Percentiles rank a stretch among this genome's conserved stretches.
Evolutionary conservation across 495 filamentous ascomycete species (phyloP).

Genomic region (Xylaria nigripes): DNA sequence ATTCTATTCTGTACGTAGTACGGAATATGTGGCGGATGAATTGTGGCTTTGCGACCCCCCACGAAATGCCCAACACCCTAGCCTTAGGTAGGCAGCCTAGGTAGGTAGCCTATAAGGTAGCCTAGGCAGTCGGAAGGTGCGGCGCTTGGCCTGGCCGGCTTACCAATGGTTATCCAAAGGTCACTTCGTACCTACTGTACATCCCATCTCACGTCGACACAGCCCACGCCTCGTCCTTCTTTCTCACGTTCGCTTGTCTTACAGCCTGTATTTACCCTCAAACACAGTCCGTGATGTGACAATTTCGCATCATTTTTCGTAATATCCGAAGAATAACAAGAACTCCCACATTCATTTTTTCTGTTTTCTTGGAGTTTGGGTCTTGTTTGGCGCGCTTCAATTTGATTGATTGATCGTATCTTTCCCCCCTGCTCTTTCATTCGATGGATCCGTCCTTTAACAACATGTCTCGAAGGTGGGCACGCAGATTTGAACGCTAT

Average conservation of each 20-base stretch:
- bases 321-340: not conserved
- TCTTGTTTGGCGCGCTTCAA: conserved; percentile 3
- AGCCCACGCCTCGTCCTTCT: not conserved
- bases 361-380: not conserved
- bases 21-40: no score
- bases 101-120: no score
- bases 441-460: conserved; percentile 23
- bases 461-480: conserved; percentile 50
- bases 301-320: not conserved
- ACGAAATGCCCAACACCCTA: no score
- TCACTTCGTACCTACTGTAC: no score
- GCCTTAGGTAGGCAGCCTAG: no score
- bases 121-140: no score
- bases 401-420: not conserved
- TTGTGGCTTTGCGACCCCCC: no score
- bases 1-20: no score
- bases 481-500: conserved; percentile 68
- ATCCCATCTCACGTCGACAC: no score
- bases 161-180: no score
- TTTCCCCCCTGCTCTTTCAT: not conserved
- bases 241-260: not conserved
- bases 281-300: conserved; percentile 1
- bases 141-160: no score
- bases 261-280: not conserved
- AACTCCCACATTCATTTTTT: not conserved